Evolutionary conservation across 345 rosid species (phyloP).

Genomic region (Corchorus olitorius): DNA sequence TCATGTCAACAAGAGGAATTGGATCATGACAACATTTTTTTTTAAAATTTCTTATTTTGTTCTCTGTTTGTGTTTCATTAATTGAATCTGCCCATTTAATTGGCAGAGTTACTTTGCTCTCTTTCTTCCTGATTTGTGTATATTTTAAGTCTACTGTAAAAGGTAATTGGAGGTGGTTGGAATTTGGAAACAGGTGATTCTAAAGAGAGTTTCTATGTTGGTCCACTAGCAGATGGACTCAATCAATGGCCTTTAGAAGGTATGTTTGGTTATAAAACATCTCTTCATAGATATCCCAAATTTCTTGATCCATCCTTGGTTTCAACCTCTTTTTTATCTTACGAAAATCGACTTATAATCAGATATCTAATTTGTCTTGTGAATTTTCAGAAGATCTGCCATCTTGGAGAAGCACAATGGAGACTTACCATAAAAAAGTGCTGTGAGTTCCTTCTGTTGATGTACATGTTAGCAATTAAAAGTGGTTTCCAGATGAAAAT

Average conservation of each 20-base stretch:
- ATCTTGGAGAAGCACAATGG: slow-evolving; percentile 68
- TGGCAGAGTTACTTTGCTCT: not conserved
- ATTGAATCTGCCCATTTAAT: not conserved
- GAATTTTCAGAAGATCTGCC: slow-evolving; percentile 63
- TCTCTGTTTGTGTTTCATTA: not conserved
- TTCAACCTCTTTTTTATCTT: not conserved
- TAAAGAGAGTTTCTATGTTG: slow-evolving; percentile 72
- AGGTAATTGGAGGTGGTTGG: not conserved
- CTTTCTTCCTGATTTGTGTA: not conserved
- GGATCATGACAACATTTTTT: not conserved
- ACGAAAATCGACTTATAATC: not conserved
- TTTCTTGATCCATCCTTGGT: slow-evolving; percentile 2
- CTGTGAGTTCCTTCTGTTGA: slow-evolving; percentile 39
- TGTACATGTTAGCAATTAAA: not conserved
- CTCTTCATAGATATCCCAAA: not conserved
- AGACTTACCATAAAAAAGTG: slow-evolving; percentile 44
- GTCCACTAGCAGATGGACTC: slow-evolving; percentile 49
- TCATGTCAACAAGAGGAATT: not conserved
- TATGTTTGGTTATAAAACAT: slow-evolving; percentile 5
- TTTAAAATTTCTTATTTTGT: not conserved
- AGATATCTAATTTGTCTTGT: slow-evolving; percentile 5
- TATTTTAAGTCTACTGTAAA: not conserved
- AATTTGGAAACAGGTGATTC: slow-evolving; percentile 53
- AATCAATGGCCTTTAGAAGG: slow-evolving; percentile 83
- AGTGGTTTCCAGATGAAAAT: not conserved